A percentile compares a stretch with the other conserved stretches of the same genome.
phyloP scores from a whole-genome alignment of 2,329 filamentous ascomycete species.

The Neonectria sp. region DNA sequence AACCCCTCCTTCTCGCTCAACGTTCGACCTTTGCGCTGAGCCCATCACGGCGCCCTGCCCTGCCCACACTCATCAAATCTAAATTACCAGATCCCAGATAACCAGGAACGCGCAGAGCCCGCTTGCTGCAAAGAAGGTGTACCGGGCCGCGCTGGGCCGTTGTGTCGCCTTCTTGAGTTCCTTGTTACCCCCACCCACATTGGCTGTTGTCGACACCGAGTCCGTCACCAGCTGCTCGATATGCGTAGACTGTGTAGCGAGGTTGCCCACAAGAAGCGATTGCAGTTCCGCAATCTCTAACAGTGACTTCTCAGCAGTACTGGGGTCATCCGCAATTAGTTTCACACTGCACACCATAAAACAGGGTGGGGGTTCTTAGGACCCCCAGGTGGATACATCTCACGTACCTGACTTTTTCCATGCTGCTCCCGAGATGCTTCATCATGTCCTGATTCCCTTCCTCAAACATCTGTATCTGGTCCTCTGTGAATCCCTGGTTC shows the following conservation, averaged over 20 bases:
- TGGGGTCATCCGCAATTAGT: slow-evolving; percentile 54
- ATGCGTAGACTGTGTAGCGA: slow-evolving; percentile 87
- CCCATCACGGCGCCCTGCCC: slow-evolving; percentile 18
- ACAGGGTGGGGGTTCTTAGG: slow-evolving; percentile 18
- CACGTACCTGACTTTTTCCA: slow-evolving; percentile 92
- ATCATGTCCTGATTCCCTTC: slow-evolving; percentile 94
- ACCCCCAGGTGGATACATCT: slow-evolving; percentile 16
- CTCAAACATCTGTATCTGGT: slow-evolving; percentile 94
- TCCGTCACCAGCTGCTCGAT: slow-evolving; percentile 92
- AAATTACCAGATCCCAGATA: slow-evolving; percentile 81
- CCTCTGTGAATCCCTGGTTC: slow-evolving; percentile 76
- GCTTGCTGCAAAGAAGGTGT: slow-evolving; percentile 85
- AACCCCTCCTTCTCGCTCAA: slow-evolving; percentile 17
- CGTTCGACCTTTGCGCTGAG: slow-evolving; percentile 10
- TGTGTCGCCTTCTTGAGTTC: slow-evolving; percentile 88
- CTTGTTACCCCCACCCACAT: slow-evolving; percentile 90
- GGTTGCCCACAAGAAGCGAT: slow-evolving; percentile 87
- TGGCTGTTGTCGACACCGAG: slow-evolving; percentile 85
- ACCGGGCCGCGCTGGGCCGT: slow-evolving; percentile 79
- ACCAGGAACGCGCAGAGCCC: slow-evolving; percentile 82
- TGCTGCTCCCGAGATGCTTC: slow-evolving; percentile 92
- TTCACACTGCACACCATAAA: slow-evolving; percentile 26
- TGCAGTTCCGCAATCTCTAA: slow-evolving; percentile 95
- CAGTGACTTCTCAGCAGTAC: slow-evolving; percentile 89
- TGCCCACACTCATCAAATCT: slow-evolving; percentile 23